Evolutionary conservation across 2,329 filamentous ascomycete genomes (phyloP).

Genomic region (Colletotrichum incanum): DNA sequence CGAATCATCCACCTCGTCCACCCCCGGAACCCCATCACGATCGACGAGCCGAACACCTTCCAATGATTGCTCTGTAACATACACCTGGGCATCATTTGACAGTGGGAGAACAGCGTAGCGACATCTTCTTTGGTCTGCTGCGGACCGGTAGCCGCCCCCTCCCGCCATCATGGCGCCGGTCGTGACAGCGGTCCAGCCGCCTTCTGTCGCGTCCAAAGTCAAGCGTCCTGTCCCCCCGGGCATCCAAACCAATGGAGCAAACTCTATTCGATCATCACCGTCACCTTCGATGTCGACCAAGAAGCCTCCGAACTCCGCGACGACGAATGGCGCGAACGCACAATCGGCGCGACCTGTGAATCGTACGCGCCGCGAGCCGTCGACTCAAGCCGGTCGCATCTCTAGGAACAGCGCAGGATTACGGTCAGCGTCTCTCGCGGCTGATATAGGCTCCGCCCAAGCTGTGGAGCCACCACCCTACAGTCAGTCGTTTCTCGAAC

Average conservation of each 20-base stretch:
- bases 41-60: constrained; percentile 21
- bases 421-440: constrained; percentile 63
- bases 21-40: constrained; percentile 26
- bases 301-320: constrained; percentile 63
- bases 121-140: constrained; percentile 19
- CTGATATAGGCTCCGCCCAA: constrained; percentile 57
- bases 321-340: constrained; percentile 60
- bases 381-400: constrained; percentile 62
- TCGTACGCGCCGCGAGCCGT: constrained; percentile 72
- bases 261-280: constrained; percentile 72
- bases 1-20: constrained; percentile 28
- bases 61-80: constrained; percentile 37
- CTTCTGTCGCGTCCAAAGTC: constrained; percentile 68
- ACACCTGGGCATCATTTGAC: constrained; percentile 11
- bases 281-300: constrained; percentile 72
- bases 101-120: constrained; percentile 20
- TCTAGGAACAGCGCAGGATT: constrained; percentile 68
- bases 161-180: constrained; percentile 67
- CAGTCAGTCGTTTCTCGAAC: constrained; percentile 55
- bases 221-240: constrained; percentile 79
- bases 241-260: constrained; percentile 76
- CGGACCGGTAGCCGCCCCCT: constrained; percentile 32
- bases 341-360: constrained; percentile 64
- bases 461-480: constrained; percentile 67
- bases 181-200: constrained; percentile 63